Evolutionary conservation across 345 rosid genomes (phyloP).

Genomic region (Camelina neglecta): DNA sequence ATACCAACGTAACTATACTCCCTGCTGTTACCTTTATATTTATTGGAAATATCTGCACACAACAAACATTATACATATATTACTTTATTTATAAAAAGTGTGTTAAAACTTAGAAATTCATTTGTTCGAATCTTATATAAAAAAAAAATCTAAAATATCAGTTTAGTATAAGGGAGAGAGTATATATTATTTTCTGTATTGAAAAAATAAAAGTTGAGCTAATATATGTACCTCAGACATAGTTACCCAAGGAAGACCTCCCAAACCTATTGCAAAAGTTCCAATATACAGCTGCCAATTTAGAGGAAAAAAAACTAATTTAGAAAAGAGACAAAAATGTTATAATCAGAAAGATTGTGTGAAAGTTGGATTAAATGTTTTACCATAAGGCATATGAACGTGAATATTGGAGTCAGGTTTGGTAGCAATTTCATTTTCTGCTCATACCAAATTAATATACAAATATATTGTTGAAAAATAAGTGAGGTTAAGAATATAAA

Average conservation of each 20-base stretch:
- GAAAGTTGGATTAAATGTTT: constrained; percentile 1
- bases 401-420: constrained; percentile 43
- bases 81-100: neutral
- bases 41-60: constrained; percentile 56
- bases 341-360: neutral
- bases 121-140: too few species aligned
- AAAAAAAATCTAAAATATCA: too few species aligned
- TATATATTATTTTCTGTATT: too few species aligned
- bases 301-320: neutral
- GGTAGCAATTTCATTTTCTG: constrained; percentile 37
- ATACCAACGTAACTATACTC: constrained; percentile 50
- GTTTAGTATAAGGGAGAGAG: too few species aligned
- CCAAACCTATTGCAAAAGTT: constrained; percentile 48
- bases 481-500: neutral
- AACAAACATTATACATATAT: neutral
- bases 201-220: neutral
- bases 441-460: neutral
- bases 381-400: constrained; percentile 38
- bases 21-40: constrained; percentile 58
- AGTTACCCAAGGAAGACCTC: constrained; percentile 47
- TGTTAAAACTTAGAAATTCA: too few species aligned
- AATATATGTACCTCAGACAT: constrained; percentile 51
- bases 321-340: neutral
- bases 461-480: neutral
- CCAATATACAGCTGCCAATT: constrained; percentile 36